Percentiles rank a stretch among this genome's conserved stretches.
Evolutionary conservation across 345 rosid species (phyloP).

Genomic region (Stellera chamaejasme): DNA sequence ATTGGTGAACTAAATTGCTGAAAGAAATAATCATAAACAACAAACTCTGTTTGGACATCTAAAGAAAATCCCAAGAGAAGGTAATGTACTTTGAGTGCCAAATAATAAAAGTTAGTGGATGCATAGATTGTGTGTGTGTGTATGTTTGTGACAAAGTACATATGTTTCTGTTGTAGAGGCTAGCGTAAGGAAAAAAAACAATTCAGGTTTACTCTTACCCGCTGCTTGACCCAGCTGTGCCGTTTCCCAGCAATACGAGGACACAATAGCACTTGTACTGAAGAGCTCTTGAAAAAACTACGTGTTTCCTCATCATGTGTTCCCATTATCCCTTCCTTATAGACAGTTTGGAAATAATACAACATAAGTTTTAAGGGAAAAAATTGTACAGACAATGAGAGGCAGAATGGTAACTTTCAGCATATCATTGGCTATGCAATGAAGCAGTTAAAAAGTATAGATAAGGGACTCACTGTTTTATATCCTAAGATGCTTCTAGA

Average conservation of each 20-base stretch:
- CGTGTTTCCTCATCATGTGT: conserved; percentile 99
- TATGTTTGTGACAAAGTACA: neutral
- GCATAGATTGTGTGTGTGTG: neutral
- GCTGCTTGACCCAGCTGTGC: conserved; percentile 90
- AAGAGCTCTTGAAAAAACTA: conserved; percentile 81
- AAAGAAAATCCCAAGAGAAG: no score
- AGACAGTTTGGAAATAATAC: no score
- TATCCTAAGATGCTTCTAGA: conserved; percentile 85
- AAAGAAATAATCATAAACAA: no score
- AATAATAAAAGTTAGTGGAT: conserved; percentile 1
- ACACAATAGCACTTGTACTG: conserved; percentile 88
- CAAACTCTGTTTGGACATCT: no score
- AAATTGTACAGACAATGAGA: no score
- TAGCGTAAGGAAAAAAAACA: conserved; percentile 4
- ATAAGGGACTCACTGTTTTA: conserved; percentile 50
- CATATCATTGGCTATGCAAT: no score
- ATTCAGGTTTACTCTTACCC: conserved; percentile 29
- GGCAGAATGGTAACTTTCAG: no score
- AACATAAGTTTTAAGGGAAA: no score
- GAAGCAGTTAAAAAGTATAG: neutral
- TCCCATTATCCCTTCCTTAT: conserved; percentile 85
- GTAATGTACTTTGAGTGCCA: no score
- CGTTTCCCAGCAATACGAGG: conserved; percentile 90
- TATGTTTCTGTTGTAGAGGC: neutral
- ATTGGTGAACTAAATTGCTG: no score